Evolutionary conservation across 2,329 filamentous ascomycete species (phyloP).

Genomic region (Amauroascus niger): DNA sequence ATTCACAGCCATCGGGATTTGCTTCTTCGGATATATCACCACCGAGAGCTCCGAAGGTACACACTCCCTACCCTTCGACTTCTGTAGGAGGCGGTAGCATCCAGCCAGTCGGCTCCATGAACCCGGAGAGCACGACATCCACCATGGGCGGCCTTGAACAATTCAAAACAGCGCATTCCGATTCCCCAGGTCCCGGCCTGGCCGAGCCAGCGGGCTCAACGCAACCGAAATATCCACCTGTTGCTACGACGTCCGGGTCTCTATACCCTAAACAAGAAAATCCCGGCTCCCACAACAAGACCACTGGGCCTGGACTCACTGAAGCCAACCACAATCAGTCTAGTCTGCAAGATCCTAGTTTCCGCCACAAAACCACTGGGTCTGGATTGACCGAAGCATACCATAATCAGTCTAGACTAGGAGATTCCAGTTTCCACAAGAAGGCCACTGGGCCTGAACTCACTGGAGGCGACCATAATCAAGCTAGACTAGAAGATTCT

Average conservation of each 20-base stretch:
- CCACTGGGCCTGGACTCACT: neutral
- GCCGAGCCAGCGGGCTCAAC: slow-evolving; percentile 7
- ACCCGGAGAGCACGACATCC: neutral
- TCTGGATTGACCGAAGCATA: no score
- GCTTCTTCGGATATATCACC: neutral
- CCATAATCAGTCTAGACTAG: no score
- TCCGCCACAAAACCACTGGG: no score
- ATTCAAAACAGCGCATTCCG: slow-evolving; percentile 14
- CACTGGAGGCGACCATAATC: no score
- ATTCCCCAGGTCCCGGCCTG: slow-evolving; percentile 22
- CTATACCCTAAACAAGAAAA: slow-evolving; percentile 2
- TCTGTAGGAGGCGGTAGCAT: neutral
- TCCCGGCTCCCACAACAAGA: neutral
- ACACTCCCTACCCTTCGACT: neutral
- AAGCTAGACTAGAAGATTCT: no score
- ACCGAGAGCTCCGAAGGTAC: neutral
- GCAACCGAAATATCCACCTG: neutral
- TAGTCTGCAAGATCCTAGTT: no score
- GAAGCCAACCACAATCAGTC: slow-evolving; percentile 1
- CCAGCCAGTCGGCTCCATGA: neutral
- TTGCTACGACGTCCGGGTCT: neutral
- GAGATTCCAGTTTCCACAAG: no score
- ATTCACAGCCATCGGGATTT: neutral
- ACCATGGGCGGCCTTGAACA: slow-evolving; percentile 6
- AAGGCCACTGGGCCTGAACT: no score